phyloP scores from a whole-genome alignment of 495 filamentous ascomycete species.

The Aspergillus campestris region DNA sequence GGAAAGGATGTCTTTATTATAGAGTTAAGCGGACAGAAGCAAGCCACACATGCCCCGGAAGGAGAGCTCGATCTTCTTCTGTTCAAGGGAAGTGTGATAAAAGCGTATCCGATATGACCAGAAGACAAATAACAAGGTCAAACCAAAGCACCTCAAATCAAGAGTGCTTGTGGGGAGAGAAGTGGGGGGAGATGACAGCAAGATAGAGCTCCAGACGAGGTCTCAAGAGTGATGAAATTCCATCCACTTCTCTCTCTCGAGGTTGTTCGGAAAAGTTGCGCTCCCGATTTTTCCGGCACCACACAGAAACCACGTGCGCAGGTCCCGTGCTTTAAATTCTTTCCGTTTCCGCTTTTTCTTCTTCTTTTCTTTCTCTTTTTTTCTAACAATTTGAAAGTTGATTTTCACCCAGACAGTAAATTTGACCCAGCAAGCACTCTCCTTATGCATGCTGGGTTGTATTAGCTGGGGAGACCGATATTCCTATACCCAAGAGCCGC shows the following conservation, averaged over 20 bases:
- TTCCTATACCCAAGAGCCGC: conserved; percentile 57
- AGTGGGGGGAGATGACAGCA: background rate
- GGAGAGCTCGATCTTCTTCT: background rate
- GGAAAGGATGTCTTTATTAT: conserved; percentile 4
- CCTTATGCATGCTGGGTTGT: conserved; percentile 51
- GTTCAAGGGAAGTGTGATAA: too few relatives aligned
- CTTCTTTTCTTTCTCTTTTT: conserved; percentile 24
- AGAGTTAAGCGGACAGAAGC: conserved; percentile 7
- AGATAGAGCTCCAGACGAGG: background rate
- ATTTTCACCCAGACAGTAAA: conserved; percentile 48
- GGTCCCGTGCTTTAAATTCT: conserved; percentile 10
- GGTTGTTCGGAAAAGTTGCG: conserved; percentile 24
- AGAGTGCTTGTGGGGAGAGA: background rate
- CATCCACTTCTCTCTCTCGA: background rate
- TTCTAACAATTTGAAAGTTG: conserved; percentile 49
- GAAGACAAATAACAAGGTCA: too few relatives aligned
- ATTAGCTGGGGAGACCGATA: conserved; percentile 60
- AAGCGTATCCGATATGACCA: too few relatives aligned
- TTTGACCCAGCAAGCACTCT: conserved; percentile 50
- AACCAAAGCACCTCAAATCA: too few relatives aligned
- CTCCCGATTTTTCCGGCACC: conserved; percentile 13
- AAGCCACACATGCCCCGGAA: conserved; percentile 23
- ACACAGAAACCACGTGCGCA: conserved; percentile 18
- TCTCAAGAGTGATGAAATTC: background rate
- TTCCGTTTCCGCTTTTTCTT: conserved; percentile 2